These are phyloP conservation scores for Syncephalastrum monosporum DNA, from an alignment of 371 early-diverging fungal species.

Conservation along the genomic window DNA sequence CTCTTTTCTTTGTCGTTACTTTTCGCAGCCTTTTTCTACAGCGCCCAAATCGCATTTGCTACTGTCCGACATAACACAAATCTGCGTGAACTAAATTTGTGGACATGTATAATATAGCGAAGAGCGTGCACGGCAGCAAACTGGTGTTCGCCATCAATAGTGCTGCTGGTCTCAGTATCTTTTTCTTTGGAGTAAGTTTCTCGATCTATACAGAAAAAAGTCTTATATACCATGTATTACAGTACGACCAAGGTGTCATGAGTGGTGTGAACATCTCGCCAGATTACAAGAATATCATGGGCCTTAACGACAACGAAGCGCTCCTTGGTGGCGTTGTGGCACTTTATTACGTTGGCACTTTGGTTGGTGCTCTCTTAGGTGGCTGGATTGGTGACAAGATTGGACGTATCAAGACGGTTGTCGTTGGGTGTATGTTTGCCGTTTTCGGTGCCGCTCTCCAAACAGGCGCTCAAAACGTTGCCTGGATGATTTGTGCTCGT, in stretches of 20 bases:
- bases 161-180: slow-evolving; percentile 38
- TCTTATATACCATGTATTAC: not conserved
- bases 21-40: too few relatives aligned
- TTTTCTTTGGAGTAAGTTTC: slow-evolving; percentile 38
- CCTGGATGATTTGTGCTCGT: slow-evolving; percentile 40
- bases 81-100: too few relatives aligned
- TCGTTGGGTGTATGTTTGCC: slow-evolving; percentile 25
- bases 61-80: too few relatives aligned
- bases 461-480: slow-evolving; percentile 29
- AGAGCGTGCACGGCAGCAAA: slow-evolving; percentile 4
- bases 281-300: slow-evolving; percentile 29
- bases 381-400: slow-evolving; percentile 33
- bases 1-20: too few relatives aligned
- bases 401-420: slow-evolving; percentile 33
- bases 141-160: slow-evolving; percentile 26
- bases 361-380: slow-evolving; percentile 35
- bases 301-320: slow-evolving; percentile 27
- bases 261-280: slow-evolving; percentile 32
- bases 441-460: slow-evolving; percentile 34
- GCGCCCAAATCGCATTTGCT: too few relatives aligned
- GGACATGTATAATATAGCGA: too few relatives aligned
- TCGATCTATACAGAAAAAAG: not conserved
- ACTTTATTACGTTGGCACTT: slow-evolving; percentile 30
- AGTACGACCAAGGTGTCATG: slow-evolving; percentile 45
- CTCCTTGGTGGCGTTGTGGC: slow-evolving; percentile 34